Percentiles rank a stretch among this genome's conserved stretches.
These are phyloP conservation scores for Xylaria polymorpha DNA, from an alignment of 2,329 filamentous ascomycete genomes.

Conservation along the genomic window DNA sequence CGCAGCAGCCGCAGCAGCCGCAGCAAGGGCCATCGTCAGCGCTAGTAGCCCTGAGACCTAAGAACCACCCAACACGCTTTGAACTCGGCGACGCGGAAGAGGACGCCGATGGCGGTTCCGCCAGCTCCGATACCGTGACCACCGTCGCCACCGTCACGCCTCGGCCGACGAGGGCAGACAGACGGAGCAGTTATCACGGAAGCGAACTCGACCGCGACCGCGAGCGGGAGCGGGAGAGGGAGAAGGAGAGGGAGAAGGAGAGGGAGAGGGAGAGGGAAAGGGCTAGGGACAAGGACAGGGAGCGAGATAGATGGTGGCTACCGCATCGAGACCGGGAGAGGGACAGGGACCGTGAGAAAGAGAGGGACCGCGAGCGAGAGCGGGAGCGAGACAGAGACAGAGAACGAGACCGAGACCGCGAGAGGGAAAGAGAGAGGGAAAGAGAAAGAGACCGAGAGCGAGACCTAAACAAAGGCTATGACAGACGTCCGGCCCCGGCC, in stretches of 20 bases:
- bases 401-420: conserved; percentile 4
- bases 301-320: conserved; percentile 18
- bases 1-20: conserved; percentile 9
- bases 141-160: conserved; percentile 25
- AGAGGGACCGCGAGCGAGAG: conserved; percentile 6
- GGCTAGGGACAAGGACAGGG: conserved; percentile 21
- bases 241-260: neutral
- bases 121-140: conserved; percentile 25
- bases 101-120: conserved; percentile 22
- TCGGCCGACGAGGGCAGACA: conserved; percentile 16
- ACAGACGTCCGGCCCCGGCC: conserved; percentile 27
- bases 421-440: conserved; percentile 3
- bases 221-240: neutral
- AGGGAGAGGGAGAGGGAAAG: conserved; percentile 12
- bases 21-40: conserved; percentile 13
- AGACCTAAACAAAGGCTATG: conserved; percentile 13
- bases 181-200: conserved; percentile 31
- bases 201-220: conserved; percentile 16
- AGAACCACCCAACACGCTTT: conserved; percentile 22
- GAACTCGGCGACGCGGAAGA: conserved; percentile 29
- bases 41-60: conserved; percentile 8
- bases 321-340: conserved; percentile 4
- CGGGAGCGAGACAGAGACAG: conserved; percentile 17
- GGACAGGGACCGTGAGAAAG: conserved; percentile 15
- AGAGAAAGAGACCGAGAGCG: conserved; percentile 11